phyloP scores from a whole-genome alignment of 768 basidiomycete species.

The Pleurotus pulmonarius region DNA sequence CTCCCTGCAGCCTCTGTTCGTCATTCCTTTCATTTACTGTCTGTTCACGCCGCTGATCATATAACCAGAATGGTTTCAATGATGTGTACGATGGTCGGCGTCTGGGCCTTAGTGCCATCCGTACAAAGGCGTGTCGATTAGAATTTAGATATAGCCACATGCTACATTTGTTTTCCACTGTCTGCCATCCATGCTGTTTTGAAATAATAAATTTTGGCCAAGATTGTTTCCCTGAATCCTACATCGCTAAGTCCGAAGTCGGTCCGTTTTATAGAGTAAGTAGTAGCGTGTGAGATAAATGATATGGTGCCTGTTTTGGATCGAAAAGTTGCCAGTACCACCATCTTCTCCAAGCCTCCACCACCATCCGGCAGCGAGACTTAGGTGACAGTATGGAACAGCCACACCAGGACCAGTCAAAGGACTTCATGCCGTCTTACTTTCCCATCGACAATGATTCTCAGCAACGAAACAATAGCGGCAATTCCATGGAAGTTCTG shows the following conservation, averaged over 20 bases:
- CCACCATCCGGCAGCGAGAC: background rate
- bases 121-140: slow-evolving; percentile 13
- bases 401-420: slow-evolving; percentile 8
- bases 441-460: slow-evolving; percentile 7
- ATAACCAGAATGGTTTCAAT: slow-evolving; percentile 17
- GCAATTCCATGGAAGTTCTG: background rate
- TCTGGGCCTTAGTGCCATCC: slow-evolving; percentile 21
- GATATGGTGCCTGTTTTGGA: slow-evolving; percentile 4
- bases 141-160: background rate
- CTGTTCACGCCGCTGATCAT: background rate
- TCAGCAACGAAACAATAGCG: background rate
- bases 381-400: slow-evolving; percentile 7
- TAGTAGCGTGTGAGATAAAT: background rate
- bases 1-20: slow-evolving; percentile 46
- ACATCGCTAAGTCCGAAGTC: background rate
- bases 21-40: background rate
- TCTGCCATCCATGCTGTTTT: background rate
- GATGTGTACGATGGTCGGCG: slow-evolving; percentile 19
- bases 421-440: slow-evolving; percentile 10
- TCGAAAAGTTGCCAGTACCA: background rate
- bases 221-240: too few species aligned
- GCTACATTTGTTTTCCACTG: background rate
- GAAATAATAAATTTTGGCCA: background rate
- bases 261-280: background rate
- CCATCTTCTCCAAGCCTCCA: background rate